Conservation (phyloP, 1,139 yeast genomes). For the Yamadazyma atmosphaerica region DNA sequence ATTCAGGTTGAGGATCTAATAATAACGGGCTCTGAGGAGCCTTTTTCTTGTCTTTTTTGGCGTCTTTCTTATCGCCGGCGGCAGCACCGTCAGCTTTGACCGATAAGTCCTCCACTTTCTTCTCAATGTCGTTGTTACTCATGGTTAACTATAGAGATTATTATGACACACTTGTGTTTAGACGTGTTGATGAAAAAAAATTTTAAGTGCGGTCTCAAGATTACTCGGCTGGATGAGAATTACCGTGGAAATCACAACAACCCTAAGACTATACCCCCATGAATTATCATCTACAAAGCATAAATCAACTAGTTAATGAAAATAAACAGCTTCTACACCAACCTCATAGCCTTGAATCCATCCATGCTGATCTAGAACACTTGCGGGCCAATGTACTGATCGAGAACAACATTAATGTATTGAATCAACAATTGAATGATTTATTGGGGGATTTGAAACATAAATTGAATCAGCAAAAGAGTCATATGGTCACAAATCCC, state of each 20-base stretch:
- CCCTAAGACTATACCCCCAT: neutral
- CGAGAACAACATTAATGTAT: conserved; percentile 3
- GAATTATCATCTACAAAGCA: neutral
- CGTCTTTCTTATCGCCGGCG: conserved; percentile 11
- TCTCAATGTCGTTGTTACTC: conserved; percentile 11
- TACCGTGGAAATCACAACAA: neutral
- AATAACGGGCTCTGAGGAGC: conserved; percentile 41
- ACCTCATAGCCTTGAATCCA: neutral
- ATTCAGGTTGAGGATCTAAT: conserved; percentile 77
- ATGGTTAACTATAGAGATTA: neutral
- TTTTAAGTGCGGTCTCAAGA: neutral
- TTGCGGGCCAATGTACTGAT: neutral
- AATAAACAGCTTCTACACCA: conserved; percentile 5
- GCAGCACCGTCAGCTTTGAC: conserved; percentile 21
- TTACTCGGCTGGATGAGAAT: neutral
- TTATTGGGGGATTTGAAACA: conserved; percentile 6
- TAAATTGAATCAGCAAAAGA: neutral
- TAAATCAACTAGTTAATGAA: conserved; percentile 2
- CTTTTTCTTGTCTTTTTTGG: conserved; percentile 33
- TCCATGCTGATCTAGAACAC: neutral
- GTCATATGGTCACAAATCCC: neutral
- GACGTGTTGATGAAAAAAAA: conserved; percentile 3
- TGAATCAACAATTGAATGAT: conserved; percentile 8
- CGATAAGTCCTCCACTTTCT: conserved; percentile 30
- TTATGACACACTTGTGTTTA: neutral